Base-by-base conservation (phyloP, 345 rosid species). In the Populus tremula region DNA sequence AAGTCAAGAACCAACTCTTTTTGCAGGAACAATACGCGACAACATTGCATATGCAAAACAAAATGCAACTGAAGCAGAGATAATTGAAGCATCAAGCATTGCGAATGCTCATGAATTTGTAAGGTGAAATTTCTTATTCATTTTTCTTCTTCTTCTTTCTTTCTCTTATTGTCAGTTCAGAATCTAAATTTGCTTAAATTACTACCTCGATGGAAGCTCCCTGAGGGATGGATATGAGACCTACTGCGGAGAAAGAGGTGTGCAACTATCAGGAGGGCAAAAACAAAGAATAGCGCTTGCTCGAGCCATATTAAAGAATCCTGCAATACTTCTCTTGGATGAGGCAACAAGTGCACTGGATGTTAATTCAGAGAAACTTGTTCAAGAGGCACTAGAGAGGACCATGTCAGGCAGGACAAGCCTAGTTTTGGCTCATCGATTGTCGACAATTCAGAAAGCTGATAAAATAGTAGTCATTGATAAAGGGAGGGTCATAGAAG, bases 311-410 rank as follows among this genome's bases (percentile, higher is more conserved):
- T 8, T 74, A 41, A 74, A 64, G 59, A 69, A 21, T 64, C 78
- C 78, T 2, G 67, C 36, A 75, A 65, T 75, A 31, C 50, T 65
- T 3, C 78, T 75, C n/a, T 81, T 78, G 3, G 88, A 85, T 33
- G 88, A 83, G 59, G 88, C 87, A 59, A 82, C 81, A 0, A 84
- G 79, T 29, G 84, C 87, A 33, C 68, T 85, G 12, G 85, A 85
- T 41, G 75, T 75, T 0, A 80, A 83, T 25, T 81, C 85, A 1
- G 87, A 84, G 67, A 78, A 82, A 76, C 78, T 76, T 13, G 89
- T 82, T 50, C 87, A 86, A 74, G 86, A 80, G n/a, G 86, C 83
- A 27, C 36, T 74, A 12, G 77, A 78, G 10, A 53, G 10, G 1
- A 53, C 61, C 21, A 53, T 53, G 61, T 53, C 61, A 6, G n/a